Conservation (phyloP, 2,329 filamentous ascomycete genomes). For the Harringtonia aguacate region DNA sequence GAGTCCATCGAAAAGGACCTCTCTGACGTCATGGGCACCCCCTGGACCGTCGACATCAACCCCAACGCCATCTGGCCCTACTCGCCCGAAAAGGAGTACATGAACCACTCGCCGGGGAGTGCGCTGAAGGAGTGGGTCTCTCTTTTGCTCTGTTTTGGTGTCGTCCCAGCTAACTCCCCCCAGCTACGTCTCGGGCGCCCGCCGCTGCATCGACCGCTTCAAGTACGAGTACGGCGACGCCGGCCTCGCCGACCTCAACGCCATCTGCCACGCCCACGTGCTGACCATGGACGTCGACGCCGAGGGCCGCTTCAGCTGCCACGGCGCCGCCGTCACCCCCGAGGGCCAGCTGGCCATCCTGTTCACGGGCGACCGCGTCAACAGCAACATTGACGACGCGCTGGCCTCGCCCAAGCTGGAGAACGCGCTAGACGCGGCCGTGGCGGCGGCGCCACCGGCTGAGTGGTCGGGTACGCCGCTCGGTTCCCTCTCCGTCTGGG, state of each 20-base stretch:
- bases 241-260: conserved; percentile 32
- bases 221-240: conserved; percentile 19
- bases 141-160: too few relatives aligned
- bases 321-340: conserved; percentile 29
- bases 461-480: conserved; percentile 17
- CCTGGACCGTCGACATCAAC: conserved; percentile 40
- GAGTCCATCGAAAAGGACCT: conserved; percentile 30
- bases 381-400: conserved; percentile 31
- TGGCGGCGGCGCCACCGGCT: conserved; percentile 13
- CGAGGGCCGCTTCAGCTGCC: conserved; percentile 27
- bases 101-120: too few relatives aligned
- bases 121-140: too few relatives aligned
- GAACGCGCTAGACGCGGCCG: conserved; percentile 33
- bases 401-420: conserved; percentile 25
- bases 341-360: conserved; percentile 37
- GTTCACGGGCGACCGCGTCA: conserved; percentile 31
- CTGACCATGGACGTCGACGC: conserved; percentile 36
- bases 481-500: conserved; percentile 31
- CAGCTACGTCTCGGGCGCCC: conserved; percentile 24
- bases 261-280: conserved; percentile 29
- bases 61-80: conserved; percentile 37
- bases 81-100: too few relatives aligned
- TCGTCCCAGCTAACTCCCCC: conserved; percentile 23
- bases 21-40: conserved; percentile 30
- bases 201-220: conserved; percentile 5